Base-by-base conservation (phyloP, 169 alveolate genomes). In the Ichthyophthirius multifiliis region DNA sequence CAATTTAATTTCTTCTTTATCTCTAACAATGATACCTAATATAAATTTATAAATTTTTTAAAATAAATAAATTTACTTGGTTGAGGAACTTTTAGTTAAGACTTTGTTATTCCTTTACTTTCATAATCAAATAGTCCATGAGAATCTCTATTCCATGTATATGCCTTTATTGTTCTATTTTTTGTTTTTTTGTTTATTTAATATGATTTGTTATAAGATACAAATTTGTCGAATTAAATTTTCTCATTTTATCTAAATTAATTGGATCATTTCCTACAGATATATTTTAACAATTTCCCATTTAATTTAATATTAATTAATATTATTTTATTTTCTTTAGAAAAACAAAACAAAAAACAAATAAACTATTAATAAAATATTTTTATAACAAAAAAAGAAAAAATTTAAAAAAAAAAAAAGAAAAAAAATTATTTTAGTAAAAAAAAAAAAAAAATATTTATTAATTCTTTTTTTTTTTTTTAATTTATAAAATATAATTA, bases 61-160 rank as follows among this genome's bases (percentile, higher is more conserved):
- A 3, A 43, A n/a, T 35, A 9, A 2, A 35, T 35, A 16, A n/a
- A 32, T 65, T 41, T 55, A 74, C 88, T 37, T 18, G 75, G 64
- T n/a, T 74, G 79, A 30, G 83, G 43, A 6, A 67, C 30, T 7
- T 73, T 81, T 47, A 81, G 23, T 81, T 81, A 46, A n/a, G 65
- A 48, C 43, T 81, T 81, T 46, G 48, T 43, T 10, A 86, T 75
- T 39, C 82, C 78, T 82, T 86, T 81, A 32, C 79, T 79, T 63
- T 87, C 93, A 80, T 81, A 87, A 64, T 87, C 93, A 62, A 83
- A 87, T 37, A 87, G 65, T 5, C 93, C 93, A 83, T 87, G 93
- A 10, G 90, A 82, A 45, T 88, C 90, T 82, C 86, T 47, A 47
- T 64, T 74, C 93, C 90, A 88, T 15, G 90, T 88, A 45, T 71